These are phyloP conservation scores for Fusarium nygamai DNA, from an alignment of 2,329 filamentous ascomycete genomes.

Conservation along the genomic window DNA sequence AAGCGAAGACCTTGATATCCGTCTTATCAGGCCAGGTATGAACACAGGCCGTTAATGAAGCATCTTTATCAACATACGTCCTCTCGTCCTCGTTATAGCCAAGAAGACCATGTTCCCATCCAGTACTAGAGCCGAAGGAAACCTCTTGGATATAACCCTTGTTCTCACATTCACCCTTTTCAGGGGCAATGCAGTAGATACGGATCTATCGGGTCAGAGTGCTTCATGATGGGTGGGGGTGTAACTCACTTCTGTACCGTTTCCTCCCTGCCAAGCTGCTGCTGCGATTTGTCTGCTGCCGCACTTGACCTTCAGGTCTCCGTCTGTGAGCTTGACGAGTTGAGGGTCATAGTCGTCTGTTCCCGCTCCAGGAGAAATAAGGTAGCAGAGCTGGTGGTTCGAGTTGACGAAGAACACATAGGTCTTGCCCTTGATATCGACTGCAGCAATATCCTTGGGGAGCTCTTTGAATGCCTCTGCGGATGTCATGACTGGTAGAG, in stretches of 20 bases:
- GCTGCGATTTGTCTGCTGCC: background rate
- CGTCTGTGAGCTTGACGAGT: background rate
- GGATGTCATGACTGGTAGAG: background rate
- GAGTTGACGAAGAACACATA: background rate
- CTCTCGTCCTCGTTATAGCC: background rate
- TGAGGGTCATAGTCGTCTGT: background rate
- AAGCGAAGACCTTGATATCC: background rate
- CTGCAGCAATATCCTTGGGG: background rate
- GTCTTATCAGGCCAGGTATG: background rate
- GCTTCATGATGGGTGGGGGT: accelerated
- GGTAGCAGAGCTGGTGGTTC: background rate
- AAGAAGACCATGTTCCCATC: background rate
- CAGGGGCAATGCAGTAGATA: background rate
- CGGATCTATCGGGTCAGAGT: background rate
- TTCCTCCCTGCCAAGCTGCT: background rate
- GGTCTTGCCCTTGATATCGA: background rate
- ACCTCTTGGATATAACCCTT: background rate
- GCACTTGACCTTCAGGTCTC: background rate
- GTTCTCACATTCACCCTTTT: background rate
- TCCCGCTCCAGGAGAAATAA: background rate
- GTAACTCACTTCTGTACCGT: background rate
- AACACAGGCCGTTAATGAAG: background rate
- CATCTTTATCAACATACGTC: background rate
- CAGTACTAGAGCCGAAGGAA: background rate
- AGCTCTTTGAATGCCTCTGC: background rate